These are phyloP conservation scores for Dactylellina haptotyla DNA, from an alignment of 2,329 filamentous ascomycete species.

Conservation along the genomic window DNA sequence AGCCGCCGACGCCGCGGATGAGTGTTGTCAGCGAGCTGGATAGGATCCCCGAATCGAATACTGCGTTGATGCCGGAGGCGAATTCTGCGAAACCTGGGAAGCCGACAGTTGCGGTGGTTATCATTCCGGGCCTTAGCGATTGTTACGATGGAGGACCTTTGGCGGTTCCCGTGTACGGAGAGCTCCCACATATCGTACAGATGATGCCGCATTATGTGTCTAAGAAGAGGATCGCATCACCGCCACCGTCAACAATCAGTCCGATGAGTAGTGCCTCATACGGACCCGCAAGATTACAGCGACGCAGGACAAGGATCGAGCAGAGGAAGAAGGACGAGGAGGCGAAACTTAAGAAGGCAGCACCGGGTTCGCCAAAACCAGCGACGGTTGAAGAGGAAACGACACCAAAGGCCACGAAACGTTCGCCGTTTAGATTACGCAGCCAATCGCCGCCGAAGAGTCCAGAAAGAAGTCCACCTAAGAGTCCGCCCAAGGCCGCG, in stretches of 20 bases:
- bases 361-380: conserved; percentile 37
- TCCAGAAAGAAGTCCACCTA: no score
- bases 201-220: conserved; percentile 53
- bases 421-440: conserved; percentile 25
- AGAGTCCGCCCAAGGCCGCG: conserved; percentile 31
- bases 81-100: conserved; percentile 51
- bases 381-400: conserved; percentile 24
- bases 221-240: conserved; percentile 47
- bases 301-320: conserved; percentile 39
- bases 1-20: conserved; percentile 49
- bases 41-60: conserved; percentile 41
- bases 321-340: conserved; percentile 40
- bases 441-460: conserved; percentile 49
- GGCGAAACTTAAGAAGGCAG: conserved; percentile 19
- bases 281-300: conserved; percentile 37
- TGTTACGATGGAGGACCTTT: conserved; percentile 46
- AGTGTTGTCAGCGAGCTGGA: conserved; percentile 46
- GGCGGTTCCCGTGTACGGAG: conserved; percentile 45
- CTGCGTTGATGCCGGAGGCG: conserved; percentile 36
- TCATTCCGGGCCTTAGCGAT: conserved; percentile 48
- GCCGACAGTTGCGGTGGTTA: conserved; percentile 46
- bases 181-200: conserved; percentile 47
- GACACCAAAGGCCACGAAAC: conserved; percentile 55
- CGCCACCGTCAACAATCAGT: conserved; percentile 52
- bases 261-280: conserved; percentile 53